These are phyloP conservation scores for Cryptomeria japonica DNA, from an alignment of 75 land plant genomes.

Conservation along the genomic window DNA sequence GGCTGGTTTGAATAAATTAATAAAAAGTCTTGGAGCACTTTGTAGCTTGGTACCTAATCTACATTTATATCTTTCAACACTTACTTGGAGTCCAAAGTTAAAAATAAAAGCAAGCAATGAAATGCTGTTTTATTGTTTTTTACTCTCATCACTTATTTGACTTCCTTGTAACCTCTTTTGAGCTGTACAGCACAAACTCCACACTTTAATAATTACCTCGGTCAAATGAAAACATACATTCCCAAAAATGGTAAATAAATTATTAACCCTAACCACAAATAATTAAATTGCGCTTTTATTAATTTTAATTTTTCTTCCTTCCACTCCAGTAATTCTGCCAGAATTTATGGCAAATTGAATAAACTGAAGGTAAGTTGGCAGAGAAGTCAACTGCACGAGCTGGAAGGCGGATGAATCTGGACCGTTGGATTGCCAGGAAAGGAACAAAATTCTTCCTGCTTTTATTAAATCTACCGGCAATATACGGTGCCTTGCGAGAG, in stretches of 20 bases:
- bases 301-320: background rate
- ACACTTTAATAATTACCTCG: background rate
- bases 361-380: background rate
- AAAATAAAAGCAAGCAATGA: background rate
- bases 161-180: background rate
- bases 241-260: background rate
- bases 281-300: no score
- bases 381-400: constrained; percentile 6
- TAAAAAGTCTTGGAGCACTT: no score
- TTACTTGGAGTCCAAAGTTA: background rate
- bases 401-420: background rate
- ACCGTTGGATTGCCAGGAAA: background rate
- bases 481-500: background rate
- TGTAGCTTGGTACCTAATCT: no score
- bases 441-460: background rate
- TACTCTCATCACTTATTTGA: background rate
- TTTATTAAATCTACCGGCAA: background rate
- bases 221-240: constrained; percentile 1
- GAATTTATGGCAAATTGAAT: background rate
- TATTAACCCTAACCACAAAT: background rate
- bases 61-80: no score
- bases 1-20: no score
- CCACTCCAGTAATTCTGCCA: background rate
- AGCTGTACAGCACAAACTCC: background rate
- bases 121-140: background rate